Conservation (phyloP, 1,139 yeast genomes). For the Yamadazyma kanchanaburiensis region DNA sequence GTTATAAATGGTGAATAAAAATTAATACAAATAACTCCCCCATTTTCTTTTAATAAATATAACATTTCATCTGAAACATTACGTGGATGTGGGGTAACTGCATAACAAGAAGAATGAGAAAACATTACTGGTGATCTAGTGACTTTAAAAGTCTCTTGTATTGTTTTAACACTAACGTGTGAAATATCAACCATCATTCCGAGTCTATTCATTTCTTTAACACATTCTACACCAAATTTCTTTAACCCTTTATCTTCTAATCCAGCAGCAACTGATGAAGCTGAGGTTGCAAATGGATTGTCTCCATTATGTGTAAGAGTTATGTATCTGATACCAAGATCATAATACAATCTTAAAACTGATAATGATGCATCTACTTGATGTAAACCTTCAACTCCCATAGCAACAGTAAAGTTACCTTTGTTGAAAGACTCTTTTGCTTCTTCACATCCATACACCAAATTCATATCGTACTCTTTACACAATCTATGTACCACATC, state of each 20-base stretch:
- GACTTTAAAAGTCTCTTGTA: conserved; percentile 41
- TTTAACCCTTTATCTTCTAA: conserved; percentile 43
- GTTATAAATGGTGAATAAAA: conserved; percentile 41
- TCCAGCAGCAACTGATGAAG: conserved; percentile 43
- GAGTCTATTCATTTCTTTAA: conserved; percentile 47
- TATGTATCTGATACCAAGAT: conserved; percentile 50
- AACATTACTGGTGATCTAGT: conserved; percentile 48
- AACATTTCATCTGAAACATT: conserved; percentile 51
- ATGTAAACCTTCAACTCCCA: conserved; percentile 54
- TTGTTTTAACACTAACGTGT: conserved; percentile 49
- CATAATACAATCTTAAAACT: conserved; percentile 45
- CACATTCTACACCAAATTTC: conserved; percentile 35
- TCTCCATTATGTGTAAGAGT: conserved; percentile 54
- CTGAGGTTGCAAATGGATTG: conserved; percentile 55
- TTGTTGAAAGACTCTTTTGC: conserved; percentile 31
- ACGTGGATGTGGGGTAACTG: conserved; percentile 38
- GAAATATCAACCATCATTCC: conserved; percentile 54
- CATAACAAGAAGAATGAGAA: conserved; percentile 47
- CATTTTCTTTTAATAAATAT: conserved; percentile 31
- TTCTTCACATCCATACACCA: conserved; percentile 35
- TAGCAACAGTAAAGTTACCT: conserved; percentile 38
- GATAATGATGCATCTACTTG: conserved; percentile 48
- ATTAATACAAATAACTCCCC: conserved; percentile 49
- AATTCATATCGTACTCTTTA: conserved; percentile 31
- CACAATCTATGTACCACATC: conserved; percentile 47